These are phyloP conservation scores for Candida ortonii DNA, from an alignment of 805 yeast genomes.

Conservation along the genomic window DNA sequence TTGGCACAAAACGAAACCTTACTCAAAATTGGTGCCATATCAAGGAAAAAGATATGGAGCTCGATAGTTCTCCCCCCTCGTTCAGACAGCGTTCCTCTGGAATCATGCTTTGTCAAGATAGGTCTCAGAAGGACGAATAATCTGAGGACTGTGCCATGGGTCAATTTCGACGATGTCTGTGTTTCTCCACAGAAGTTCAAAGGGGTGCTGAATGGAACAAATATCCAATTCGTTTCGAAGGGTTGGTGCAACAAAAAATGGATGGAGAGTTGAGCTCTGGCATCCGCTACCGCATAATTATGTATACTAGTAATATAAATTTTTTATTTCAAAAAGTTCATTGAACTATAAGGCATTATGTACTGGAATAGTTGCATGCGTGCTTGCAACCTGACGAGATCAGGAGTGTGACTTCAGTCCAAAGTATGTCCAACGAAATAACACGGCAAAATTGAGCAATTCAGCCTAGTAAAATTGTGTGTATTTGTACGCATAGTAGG, in stretches of 20 bases:
- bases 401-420: no score
- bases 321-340: no score
- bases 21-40: slow-evolving; percentile 38
- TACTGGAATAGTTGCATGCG: no score
- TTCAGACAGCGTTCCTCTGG: slow-evolving; percentile 28
- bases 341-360: no score
- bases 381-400: no score
- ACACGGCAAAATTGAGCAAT: no score
- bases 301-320: no score
- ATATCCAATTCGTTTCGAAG: slow-evolving; percentile 39
- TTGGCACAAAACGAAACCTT: neutral
- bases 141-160: slow-evolving; percentile 16
- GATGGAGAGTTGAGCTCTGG: no score
- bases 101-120: slow-evolving; percentile 6
- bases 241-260: slow-evolving; percentile 46
- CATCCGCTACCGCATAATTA: no score
- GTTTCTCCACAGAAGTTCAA: slow-evolving; percentile 7
- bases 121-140: no score
- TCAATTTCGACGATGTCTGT: slow-evolving; percentile 10
- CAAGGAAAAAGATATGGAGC: slow-evolving; percentile 51
- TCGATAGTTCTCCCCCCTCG: slow-evolving; percentile 52
- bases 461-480: slow-evolving; percentile 55
- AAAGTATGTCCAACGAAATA: no score
- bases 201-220: slow-evolving; percentile 17
- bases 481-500: slow-evolving; percentile 73